Evolutionary conservation across 2,329 filamentous ascomycete species (phyloP), one percentile per base, ranked within the genome.

Genomic region (Aureobasidium namibiae): DNA sequence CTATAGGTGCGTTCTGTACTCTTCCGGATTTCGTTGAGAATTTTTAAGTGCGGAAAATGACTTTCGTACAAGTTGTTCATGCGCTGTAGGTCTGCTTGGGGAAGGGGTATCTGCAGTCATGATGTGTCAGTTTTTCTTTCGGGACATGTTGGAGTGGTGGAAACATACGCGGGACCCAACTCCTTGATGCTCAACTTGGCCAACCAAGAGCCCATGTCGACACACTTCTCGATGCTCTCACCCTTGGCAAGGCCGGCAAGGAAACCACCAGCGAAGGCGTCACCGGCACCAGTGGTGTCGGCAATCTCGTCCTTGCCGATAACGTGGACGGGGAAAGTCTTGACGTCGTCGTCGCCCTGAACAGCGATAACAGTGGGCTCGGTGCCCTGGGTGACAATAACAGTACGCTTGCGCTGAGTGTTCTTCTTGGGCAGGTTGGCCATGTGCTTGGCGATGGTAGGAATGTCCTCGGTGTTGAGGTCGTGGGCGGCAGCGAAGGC

Each of bases 171-270:
- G 76, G 92, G 92, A 68, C 94, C 94, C 68, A 96, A 80, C 78
- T 97, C 92, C 79, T 92, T 87, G 74, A 99, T 92, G 81, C 91
- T 94, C 69, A 96, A 80, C 70, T 88, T 87, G 52, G 94, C 94
- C 65, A 99, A 83, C 94, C 94, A 99, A 77, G 96, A 92, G 65
- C 94, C 94, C 82, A 94, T 89, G 74, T 96, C 89, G 67, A 99
- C 82, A 69, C 82, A 82, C 65, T 86, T 84, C 68, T 88, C 86
- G 53, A 99, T 81, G 58, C 84, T 73, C 79, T 94, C 89, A 74
- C 88, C 90, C 75, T 92, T 81, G 63, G 96, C 86, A 64, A 97
- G 80, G 71, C 92, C 94, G 56, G 94, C 94, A 60, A 90, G 81
- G 77, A 99, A 91, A 64, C 94, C 94, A 71, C 91, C 94, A 61